These are phyloP conservation scores for Osmanthus fragrans DNA, from an alignment of 257 asterid species.

Conservation along the genomic window DNA sequence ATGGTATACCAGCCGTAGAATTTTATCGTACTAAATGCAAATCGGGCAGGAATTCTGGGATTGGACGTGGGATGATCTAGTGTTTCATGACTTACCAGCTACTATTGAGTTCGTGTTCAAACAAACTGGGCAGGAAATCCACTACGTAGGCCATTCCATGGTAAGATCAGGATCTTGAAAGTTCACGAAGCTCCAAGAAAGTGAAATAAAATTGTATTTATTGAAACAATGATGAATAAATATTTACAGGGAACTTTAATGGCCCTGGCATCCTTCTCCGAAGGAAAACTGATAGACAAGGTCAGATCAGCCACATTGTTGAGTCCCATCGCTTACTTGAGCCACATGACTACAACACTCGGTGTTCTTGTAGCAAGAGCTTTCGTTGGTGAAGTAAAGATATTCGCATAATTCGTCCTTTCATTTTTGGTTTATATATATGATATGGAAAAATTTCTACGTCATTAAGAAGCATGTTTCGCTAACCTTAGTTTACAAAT, in stretches of 20 bases:
- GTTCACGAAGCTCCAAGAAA: background rate
- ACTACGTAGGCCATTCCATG: slow-evolving; percentile 74
- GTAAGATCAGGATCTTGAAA: slow-evolving; percentile 27
- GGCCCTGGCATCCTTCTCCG: slow-evolving; percentile 75
- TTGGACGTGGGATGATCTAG: slow-evolving; percentile 84
- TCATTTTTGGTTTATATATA: background rate
- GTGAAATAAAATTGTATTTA: background rate
- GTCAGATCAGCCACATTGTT: slow-evolving; percentile 74
- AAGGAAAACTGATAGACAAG: slow-evolving; percentile 66
- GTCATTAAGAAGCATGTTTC: background rate
- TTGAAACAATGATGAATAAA: background rate
- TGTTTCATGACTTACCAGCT: slow-evolving; percentile 55
- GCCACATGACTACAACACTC: slow-evolving; percentile 71
- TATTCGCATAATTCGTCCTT: background rate
- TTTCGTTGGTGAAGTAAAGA: slow-evolving; percentile 75
- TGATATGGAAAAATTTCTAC: too few species aligned
- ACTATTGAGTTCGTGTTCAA: slow-evolving; percentile 40
- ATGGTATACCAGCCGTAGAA: background rate
- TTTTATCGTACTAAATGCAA: background rate
- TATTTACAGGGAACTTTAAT: slow-evolving; percentile 71
- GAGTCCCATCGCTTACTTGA: slow-evolving; percentile 81
- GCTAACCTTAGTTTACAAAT: too few species aligned
- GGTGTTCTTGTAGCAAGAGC: slow-evolving; percentile 56
- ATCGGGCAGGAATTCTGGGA: slow-evolving; percentile 54
- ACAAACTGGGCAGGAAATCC: slow-evolving; percentile 54